Base-by-base conservation (phyloP, 2,329 filamentous ascomycete genomes). In the Endoconidiophora laricicola region DNA sequence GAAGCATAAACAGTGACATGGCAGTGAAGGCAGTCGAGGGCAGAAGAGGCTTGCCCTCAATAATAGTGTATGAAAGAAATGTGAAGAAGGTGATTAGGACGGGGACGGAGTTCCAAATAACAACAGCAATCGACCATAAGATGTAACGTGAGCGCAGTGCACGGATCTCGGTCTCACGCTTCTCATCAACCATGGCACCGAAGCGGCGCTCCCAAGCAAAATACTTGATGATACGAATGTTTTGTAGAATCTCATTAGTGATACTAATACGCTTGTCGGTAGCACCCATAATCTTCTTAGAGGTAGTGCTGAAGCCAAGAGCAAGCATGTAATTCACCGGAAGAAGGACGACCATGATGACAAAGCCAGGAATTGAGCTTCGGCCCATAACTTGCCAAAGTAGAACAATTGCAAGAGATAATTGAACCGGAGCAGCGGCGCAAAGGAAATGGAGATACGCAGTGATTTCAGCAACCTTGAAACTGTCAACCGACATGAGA, bases 211-310 rank as follows among this genome's bases (percentile, higher is more conserved):
- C 91, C 91, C 91, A 98, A 0, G 91, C 90, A 62, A 98, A 98
- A 65, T 91, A 98, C 62, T 98, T 98, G 75, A 98, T 96, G 62
- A 98, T 95, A 47, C 91, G 80, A 56, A 98, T 96, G 59, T 96
- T 98, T 61, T 94, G 88, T 24, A 98, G 70, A 6, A 96, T 84
- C 65, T 98, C 91, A 62, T 98, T 98, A 4, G 91, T 98, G 3
- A 87, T 83, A 61, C 95, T 86, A 55, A 98, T 96, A 48, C 91
- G 81, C 60, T 91, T 91, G 65, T 98, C 91, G 2, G 91, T 98
- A 18, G 87, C 87, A 48, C 83, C 78, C 68, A 96, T 79, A 59
- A 98, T 96, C 56, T 79, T 77, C 67, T 94, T 94, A 61, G 95
- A 91, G 2, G 86, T 86, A 48, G 73, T 75, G 57, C 81, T 81